Evolutionary conservation across 2,329 filamentous ascomycete genomes (phyloP).

Genomic region (Myriosclerotinia curreyana): DNA sequence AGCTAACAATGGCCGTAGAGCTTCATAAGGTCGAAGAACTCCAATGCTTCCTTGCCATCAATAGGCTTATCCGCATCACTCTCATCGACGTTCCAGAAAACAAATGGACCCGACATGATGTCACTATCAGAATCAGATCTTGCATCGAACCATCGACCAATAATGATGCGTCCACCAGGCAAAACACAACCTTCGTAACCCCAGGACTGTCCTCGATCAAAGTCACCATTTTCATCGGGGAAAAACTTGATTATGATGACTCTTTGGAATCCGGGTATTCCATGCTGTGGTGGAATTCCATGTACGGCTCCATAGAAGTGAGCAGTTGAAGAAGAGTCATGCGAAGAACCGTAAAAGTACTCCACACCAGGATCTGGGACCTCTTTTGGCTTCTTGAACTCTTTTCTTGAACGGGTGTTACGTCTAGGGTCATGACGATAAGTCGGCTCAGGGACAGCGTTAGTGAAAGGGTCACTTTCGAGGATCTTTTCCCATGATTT

Average conservation of each 20-base stretch:
- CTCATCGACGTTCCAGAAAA: slow-evolving; percentile 40
- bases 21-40: slow-evolving; percentile 27
- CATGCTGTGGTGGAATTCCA: slow-evolving; percentile 46
- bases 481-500: slow-evolving; percentile 30
- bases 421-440: slow-evolving; percentile 1
- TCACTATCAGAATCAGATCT: slow-evolving; percentile 9
- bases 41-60: slow-evolving; percentile 28
- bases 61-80: slow-evolving; percentile 24
- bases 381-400: background rate
- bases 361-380: slow-evolving; percentile 22
- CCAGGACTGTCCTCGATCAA: slow-evolving; percentile 39
- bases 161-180: slow-evolving; percentile 47
- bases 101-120: slow-evolving; percentile 38
- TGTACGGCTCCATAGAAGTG: slow-evolving; percentile 48
- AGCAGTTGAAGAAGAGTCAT: slow-evolving; percentile 38
- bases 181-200: slow-evolving; percentile 49
- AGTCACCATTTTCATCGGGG: slow-evolving; percentile 26
- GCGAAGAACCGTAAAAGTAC: slow-evolving; percentile 40
- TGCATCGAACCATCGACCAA: slow-evolving; percentile 50
- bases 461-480: slow-evolving; percentile 31
- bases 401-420: slow-evolving; percentile 1
- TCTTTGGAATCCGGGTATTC: slow-evolving; percentile 52
- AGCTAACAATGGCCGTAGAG: background rate
- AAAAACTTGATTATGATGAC: slow-evolving; percentile 53
- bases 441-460: background rate